Percentiles rank a stretch among this genome's conserved stretches.
These are phyloP conservation scores for Baorangia bicolor DNA, from an alignment of 768 basidiomycete genomes.

Conservation along the genomic window DNA sequence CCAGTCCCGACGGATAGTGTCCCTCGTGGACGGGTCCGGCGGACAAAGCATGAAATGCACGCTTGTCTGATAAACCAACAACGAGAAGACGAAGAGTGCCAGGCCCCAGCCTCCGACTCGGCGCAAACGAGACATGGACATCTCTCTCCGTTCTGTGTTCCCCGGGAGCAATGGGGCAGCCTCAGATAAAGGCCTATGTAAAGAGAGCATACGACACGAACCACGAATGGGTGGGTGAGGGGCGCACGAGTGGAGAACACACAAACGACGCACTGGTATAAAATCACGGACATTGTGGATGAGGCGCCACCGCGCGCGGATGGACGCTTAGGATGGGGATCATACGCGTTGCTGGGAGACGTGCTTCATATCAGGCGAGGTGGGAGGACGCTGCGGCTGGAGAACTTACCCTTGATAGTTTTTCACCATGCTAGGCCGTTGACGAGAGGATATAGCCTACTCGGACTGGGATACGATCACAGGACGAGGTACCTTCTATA, in stretches of 20 bases:
- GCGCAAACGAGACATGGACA: no score
- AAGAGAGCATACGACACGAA: background rate
- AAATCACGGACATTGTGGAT: background rate
- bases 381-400: no score
- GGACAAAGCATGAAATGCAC: constrained; percentile 8
- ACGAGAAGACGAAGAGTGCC: background rate
- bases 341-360: background rate
- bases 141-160: background rate
- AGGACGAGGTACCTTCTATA: background rate
- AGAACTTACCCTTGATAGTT: background rate
- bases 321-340: background rate
- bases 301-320: no score
- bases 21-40: constrained; percentile 1
- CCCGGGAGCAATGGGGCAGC: background rate
- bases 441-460: background rate
- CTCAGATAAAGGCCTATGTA: background rate
- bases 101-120: background rate
- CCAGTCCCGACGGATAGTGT: constrained; percentile 5
- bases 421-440: background rate
- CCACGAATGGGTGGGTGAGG: background rate
- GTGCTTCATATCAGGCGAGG: background rate
- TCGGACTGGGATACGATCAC: background rate
- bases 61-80: background rate
- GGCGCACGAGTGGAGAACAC: no score
- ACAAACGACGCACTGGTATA: background rate